Evolutionary conservation across 805 yeast genomes (phyloP), one percentile per base, ranked within the genome.

Genomic region (Ogataea ramenticola): DNA sequence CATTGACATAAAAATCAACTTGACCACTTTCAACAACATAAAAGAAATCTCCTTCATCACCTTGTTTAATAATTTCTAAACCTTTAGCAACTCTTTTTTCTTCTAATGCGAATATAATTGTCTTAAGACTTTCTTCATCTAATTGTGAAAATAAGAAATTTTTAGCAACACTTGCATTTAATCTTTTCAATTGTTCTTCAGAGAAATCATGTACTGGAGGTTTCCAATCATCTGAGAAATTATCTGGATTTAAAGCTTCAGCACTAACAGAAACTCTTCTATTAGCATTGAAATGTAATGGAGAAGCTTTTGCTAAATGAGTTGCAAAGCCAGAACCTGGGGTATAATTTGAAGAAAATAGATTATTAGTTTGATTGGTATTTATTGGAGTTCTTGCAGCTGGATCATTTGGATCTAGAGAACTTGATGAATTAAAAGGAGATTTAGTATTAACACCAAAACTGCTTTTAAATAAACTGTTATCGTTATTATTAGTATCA

Each of bases 11-110:
- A 56, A 80, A 90, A 49, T 87, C 91, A 45, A 93, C 96, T 2
- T 73, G 65, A 44, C 99, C 99, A 7, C 70, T 64, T 65, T 90
- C 97, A 44, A 90, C 77, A 36, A 90, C 80, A 64, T 89, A 90
- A 60, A 91, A 87, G 63, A 69, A 90, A 66, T 91, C 96, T 52
- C 97, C 97, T 58, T 86, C 96, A 57, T 86, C 96, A 42, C 97
- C 97, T 65, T 91, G 96, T 50, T 67, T 76, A 58, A 90, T 89
- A 48, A 91, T 80, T 50, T 77, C 80, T 6, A 78, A 66, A 44
- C 79, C 84, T 43, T 75, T 70, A 2, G 72, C 57, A 35, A 80
- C 77, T 42, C 68, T 64, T 54, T 85, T 84, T 60, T 85, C 93
- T 53, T 82, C 80, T 50, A 93, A 72, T n/a, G 97, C 95, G 53